Evolutionary conservation across 2,329 filamentous ascomycete genomes (phyloP).

Genomic region (Lachnellula willkommii): DNA sequence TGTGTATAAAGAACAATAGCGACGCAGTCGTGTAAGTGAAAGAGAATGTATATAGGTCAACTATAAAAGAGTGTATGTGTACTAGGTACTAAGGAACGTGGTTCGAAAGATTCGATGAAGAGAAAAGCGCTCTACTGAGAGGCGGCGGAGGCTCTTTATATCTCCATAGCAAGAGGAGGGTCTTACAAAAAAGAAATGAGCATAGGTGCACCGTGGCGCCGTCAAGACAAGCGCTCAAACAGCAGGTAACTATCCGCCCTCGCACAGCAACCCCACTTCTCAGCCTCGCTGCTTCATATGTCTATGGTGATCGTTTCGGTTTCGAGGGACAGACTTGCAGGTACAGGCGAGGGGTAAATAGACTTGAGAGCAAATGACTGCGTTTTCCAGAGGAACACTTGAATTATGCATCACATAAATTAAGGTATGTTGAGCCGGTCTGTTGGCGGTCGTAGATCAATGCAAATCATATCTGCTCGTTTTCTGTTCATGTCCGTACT

Average conservation of each 20-base stretch:
- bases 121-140: slow-evolving; percentile 8
- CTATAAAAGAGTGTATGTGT: slow-evolving; percentile 22
- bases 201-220: slow-evolving; percentile 2
- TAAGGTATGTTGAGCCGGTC: slow-evolving; percentile 2
- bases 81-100: slow-evolving; percentile 23
- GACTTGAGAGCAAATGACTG: background rate
- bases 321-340: slow-evolving; percentile 10
- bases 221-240: slow-evolving; percentile 12
- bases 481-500: background rate
- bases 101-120: slow-evolving; percentile 25
- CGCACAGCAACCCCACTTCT: background rate
- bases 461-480: slow-evolving; percentile 1
- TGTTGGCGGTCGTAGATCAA: slow-evolving; percentile 6
- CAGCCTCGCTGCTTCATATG: slow-evolving; percentile 22
- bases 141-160: background rate
- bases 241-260: slow-evolving; percentile 6
- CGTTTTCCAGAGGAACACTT: background rate
- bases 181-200: background rate
- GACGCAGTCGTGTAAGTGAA: slow-evolving; percentile 22
- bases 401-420: slow-evolving; percentile 15
- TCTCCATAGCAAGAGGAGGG: background rate
- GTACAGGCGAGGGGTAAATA: slow-evolving; percentile 7
- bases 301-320: slow-evolving; percentile 17
- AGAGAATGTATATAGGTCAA: background rate
- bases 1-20: slow-evolving; percentile 18